Evolutionary conservation across 2,329 filamentous ascomycete species (phyloP).

Genomic region (Cercospora nicotianae): DNA sequence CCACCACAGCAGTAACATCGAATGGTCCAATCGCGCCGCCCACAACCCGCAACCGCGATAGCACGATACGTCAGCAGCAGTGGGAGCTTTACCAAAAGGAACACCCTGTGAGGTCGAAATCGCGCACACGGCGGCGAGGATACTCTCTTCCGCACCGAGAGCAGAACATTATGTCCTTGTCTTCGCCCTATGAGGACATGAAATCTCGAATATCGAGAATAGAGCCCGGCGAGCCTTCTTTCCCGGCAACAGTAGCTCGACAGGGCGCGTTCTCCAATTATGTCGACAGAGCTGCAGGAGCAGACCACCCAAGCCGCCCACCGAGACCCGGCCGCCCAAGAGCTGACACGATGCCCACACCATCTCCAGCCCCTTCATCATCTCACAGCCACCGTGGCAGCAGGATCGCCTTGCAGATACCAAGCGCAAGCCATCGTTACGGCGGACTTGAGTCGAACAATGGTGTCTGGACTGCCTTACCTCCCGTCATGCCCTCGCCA

Average conservation of each 20-base stretch:
- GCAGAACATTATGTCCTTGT: background rate
- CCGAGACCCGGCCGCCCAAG: background rate
- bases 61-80: background rate
- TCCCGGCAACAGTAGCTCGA: background rate
- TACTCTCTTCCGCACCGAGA: background rate
- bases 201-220: constrained; percentile 8
- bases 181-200: background rate
- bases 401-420: background rate
- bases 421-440: background rate
- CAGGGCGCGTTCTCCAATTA: background rate
- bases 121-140: background rate
- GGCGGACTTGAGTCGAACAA: background rate
- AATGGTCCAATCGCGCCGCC: background rate
- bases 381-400: background rate
- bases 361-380: background rate
- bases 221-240: background rate
- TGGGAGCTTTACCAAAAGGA: background rate
- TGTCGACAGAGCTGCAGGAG: background rate
- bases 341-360: background rate
- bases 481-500: background rate
- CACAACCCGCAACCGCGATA: background rate
- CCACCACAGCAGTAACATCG: background rate
- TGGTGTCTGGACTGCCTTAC: background rate
- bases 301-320: background rate
- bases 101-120: background rate